Evolutionary conservation across 352 stramenopile genomes (phyloP).

Genomic region (Globisporangium rhizosaccharum): DNA sequence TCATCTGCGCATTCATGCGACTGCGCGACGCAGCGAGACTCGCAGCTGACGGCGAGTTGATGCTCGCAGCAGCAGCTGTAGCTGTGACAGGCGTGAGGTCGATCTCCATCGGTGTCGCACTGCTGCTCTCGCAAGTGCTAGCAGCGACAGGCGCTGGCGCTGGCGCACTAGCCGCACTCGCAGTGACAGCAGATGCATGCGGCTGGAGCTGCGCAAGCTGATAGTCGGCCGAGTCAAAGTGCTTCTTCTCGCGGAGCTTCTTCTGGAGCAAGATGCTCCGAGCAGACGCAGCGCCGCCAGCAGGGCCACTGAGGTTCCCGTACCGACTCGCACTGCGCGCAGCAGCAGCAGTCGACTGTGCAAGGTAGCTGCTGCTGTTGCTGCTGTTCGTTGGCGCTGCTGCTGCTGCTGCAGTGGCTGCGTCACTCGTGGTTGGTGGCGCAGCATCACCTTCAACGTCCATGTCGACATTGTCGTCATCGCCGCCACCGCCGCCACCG

Average conservation of each 20-base stretch:
- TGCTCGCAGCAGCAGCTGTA: slow-evolving; percentile 7
- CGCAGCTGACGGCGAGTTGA: slow-evolving; percentile 48
- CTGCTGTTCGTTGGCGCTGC: neutral
- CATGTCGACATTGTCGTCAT: slow-evolving; percentile 20
- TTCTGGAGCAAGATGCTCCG: slow-evolving; percentile 68
- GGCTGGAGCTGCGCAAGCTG: slow-evolving; percentile 36
- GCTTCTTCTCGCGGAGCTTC: slow-evolving; percentile 62
- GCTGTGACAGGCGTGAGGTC: slow-evolving; percentile 16
- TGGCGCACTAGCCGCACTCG: neutral
- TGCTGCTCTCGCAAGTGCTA: slow-evolving; percentile 1
- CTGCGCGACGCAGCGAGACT: slow-evolving; percentile 14
- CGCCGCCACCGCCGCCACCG: slow-evolving; percentile 14
- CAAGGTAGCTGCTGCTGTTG: neutral
- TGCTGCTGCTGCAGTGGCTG: too few relatives aligned
- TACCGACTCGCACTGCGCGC: slow-evolving; percentile 15
- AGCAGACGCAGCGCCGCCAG: slow-evolving; percentile 33
- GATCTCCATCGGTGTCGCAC: slow-evolving; percentile 23
- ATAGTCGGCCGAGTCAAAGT: slow-evolving; percentile 79
- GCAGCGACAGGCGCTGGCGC: slow-evolving; percentile 6
- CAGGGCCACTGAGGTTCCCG: slow-evolving; percentile 14
- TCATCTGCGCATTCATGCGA: slow-evolving; percentile 42
- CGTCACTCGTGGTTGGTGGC: too few relatives aligned
- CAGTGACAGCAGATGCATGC: slow-evolving; percentile 1
- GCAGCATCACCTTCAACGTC: slow-evolving; percentile 1
- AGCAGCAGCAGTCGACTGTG: neutral